Base-by-base conservation (phyloP, 2,329 filamentous ascomycete species). In the Fonsecaea pugnacius region DNA sequence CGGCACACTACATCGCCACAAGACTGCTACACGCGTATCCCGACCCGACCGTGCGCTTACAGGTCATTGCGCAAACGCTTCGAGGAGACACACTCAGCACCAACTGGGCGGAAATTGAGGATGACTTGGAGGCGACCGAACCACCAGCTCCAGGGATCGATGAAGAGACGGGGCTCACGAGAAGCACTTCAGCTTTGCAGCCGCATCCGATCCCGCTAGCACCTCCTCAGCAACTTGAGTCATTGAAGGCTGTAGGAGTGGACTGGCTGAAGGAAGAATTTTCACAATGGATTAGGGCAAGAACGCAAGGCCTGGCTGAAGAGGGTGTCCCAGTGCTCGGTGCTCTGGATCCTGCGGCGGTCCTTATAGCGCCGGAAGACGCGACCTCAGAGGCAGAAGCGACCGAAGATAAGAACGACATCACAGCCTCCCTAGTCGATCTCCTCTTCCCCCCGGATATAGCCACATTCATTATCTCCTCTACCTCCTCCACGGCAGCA, bases 201-300 rank as follows among this genome's bases (percentile, higher is more conserved):
- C 68, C 63, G 18, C 66, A 65, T 54, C 67, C 65, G 4, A 70
- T 68, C 33, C 63, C 65, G 4, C 62, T 66, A 4, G 59, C 58
- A 16, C 65, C 63, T 21, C 69, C 60, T 1, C 66, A 67, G 56
- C 66, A 68, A 40, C 18, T 61, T 36, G 68, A 65, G 3, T 53
- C 51, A 3, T 63, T 72, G 64, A 70, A 69, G 50, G 64, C 68
- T 24, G 63, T 72, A 8, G 69, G 68, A n/a, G 65, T 69, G n/a
- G 67, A 71, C 27, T 72, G 70, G 70, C 56, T 72, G 53, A 72
- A 71, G 54, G 64, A 64, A 30, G 69, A 71, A 40, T 63, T 71
- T 48, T 46, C 58, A 10, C 48, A 48, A 8, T 64, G 48, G 56
- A 61, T 61, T 21, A 21, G 35, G 33, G 12, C 38, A n/a, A 46